Base-by-base conservation (phyloP, 2,329 filamentous ascomycete genomes). In the Graphium sp. region DNA sequence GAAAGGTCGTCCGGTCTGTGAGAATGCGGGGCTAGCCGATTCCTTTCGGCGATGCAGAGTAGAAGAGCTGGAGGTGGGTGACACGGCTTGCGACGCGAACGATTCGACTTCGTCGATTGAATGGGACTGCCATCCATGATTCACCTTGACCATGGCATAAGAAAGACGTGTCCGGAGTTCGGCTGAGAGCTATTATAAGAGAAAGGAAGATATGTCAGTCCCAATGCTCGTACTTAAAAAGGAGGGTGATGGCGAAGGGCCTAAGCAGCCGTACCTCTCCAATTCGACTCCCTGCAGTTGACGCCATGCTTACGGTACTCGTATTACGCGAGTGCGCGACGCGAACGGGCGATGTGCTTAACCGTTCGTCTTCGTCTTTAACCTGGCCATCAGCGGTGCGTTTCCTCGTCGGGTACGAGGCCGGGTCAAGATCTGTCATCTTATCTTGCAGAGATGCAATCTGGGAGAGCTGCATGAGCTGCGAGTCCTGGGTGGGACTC, bases 141-240 rank as follows among this genome's bases (percentile, higher is more conserved):
- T 82, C 22, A 94, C 79, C 51, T 93, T 94, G 46, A 91, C 67
- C 67, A 92, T 89, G 37, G 87, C 87, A 50, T 94, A 94, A 6
- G 83, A 82, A 17, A 95, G 64, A 41, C 83, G 78, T 28, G 83
- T 75, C 45, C 76, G 78, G 29, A 95, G 64, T 45, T 87, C 79
- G 31, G 74, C 69, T 22, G 81, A 83, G 30, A 82, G 56, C 78
- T 84, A 47, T 7, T 10, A 35, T 19, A 18, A 21, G 16, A 15
- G 15, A 13, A 29, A 26, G 24, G 15, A n/a, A n/a, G n/a, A 12
- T 10, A 18, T 15, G 12, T 16, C 11, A 14, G 16, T 10, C 15
- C 17, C 16, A 22, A n/a, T 11, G 17, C 11, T 16, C 25, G 20
- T 10, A 17, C 18, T 19, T 18, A 29, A 22, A 16, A 19, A 24